phyloP scores from a whole-genome alignment of 2,329 filamentous ascomycete genomes.

The Geosmithia flava region DNA sequence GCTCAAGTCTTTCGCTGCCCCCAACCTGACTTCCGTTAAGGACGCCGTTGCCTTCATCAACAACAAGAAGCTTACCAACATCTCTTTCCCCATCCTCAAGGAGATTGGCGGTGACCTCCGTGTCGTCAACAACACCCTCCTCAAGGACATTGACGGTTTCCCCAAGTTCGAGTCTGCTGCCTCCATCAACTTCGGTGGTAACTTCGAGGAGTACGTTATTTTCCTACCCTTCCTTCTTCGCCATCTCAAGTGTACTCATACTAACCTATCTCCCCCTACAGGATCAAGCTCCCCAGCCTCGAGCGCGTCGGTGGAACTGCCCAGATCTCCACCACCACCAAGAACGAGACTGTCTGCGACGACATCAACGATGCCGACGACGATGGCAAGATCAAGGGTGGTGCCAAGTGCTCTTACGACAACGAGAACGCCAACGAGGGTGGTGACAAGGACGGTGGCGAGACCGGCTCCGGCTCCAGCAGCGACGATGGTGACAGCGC shows the following conservation, averaged over 20 bases:
- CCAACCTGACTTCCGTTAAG: slow-evolving; percentile 59
- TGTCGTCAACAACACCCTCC: slow-evolving; percentile 79
- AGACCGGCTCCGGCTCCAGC: slow-evolving; percentile 13
- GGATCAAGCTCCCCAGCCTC: slow-evolving; percentile 57
- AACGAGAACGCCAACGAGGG: slow-evolving; percentile 39
- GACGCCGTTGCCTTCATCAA: slow-evolving; percentile 45
- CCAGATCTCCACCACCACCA: slow-evolving; percentile 53
- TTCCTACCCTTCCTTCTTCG: neutral
- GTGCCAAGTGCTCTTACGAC: slow-evolving; percentile 35
- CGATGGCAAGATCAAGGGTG: slow-evolving; percentile 29
- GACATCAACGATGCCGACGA: slow-evolving; percentile 33
- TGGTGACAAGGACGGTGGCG: slow-evolving; percentile 15
- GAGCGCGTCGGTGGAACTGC: slow-evolving; percentile 60
- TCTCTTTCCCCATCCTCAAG: slow-evolving; percentile 59
- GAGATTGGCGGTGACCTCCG: slow-evolving; percentile 67
- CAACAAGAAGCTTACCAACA: slow-evolving; percentile 54
- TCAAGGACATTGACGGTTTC: slow-evolving; percentile 55
- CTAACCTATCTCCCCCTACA: slow-evolving; percentile 19
- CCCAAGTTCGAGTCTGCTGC: slow-evolving; percentile 59
- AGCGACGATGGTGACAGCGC: slow-evolving; percentile 22
- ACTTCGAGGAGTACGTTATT: slow-evolving; percentile 71
- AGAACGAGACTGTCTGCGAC: slow-evolving; percentile 40
- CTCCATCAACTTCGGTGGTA: slow-evolving; percentile 75
- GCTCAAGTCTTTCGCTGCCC: slow-evolving; percentile 46
- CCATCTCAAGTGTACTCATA: neutral